A percentile compares a stretch with the other conserved stretches of the same genome.
Conservation (phyloP, 805 yeast genomes). For the Hanseniaspora lindneri region DNA sequence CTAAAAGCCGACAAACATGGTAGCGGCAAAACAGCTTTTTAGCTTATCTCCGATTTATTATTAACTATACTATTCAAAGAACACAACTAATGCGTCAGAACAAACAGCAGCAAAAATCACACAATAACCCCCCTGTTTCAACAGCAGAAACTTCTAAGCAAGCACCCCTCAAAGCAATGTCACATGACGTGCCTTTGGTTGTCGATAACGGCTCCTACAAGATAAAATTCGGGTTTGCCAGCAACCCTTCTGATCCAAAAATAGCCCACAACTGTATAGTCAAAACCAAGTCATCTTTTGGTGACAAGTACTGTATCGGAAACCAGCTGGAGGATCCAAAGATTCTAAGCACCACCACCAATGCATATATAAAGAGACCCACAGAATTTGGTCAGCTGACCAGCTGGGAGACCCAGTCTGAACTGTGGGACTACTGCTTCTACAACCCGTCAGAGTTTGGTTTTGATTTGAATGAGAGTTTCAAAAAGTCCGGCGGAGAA, state of each 20-base stretch:
- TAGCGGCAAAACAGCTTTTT: too few relatives aligned
- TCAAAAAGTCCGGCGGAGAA: constrained; percentile 34
- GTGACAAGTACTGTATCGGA: constrained; percentile 52
- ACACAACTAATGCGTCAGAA: too few relatives aligned
- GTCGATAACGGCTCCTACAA: constrained; percentile 85
- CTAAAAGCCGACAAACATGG: too few relatives aligned
- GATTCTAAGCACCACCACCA: constrained; percentile 44
- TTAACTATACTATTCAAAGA: too few relatives aligned
- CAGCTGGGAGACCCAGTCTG: constrained; percentile 83
- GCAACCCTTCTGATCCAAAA: constrained; percentile 31
- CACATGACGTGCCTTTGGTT: background rate
- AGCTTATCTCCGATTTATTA: too few relatives aligned
- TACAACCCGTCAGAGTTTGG: constrained; percentile 36
- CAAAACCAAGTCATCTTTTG: constrained; percentile 52
- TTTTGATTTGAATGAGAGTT: constrained; percentile 34
- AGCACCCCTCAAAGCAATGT: background rate
- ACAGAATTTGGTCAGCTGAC: constrained; percentile 77
- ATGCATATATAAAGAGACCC: constrained; percentile 66
- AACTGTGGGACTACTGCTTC: constrained; percentile 78
- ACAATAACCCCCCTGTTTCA: background rate
- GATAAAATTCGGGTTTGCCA: constrained; percentile 51
- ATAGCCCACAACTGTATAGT: constrained; percentile 58
- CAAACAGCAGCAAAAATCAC: too few relatives aligned
- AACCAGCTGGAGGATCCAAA: constrained; percentile 51
- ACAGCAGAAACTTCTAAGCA: background rate